These are phyloP conservation scores for Eimeria necatrix DNA, from an alignment of 169 alveolate species.

Conservation along the genomic window DNA sequence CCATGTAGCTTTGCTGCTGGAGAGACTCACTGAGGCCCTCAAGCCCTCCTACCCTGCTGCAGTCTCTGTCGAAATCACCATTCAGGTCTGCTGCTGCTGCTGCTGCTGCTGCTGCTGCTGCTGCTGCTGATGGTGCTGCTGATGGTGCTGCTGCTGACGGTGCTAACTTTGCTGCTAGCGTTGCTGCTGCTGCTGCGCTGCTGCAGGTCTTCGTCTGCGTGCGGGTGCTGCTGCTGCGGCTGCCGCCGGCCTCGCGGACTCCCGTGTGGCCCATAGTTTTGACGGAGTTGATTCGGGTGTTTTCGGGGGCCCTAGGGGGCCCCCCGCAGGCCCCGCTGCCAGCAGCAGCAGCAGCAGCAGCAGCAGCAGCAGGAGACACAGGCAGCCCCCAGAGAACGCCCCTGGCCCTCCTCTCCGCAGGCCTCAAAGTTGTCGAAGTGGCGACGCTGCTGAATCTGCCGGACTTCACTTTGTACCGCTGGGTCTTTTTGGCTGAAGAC, in stretches of 20 bases:
- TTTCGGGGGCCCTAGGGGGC: conserved; percentile 68
- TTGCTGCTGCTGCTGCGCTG: too few species aligned
- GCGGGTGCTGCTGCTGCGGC: conserved; percentile 83
- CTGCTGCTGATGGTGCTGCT: too few species aligned
- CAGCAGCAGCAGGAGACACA: neutral
- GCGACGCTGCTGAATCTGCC: conserved; percentile 85
- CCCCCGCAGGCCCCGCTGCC: neutral
- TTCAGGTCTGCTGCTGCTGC: conserved; percentile 18
- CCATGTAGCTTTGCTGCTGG: conserved; percentile 81
- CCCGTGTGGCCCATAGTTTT: conserved; percentile 87
- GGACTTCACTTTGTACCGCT: conserved; percentile 86
- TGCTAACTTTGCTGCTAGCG: too few species aligned
- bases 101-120: neutral
- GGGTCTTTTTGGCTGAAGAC: conserved; percentile 83
- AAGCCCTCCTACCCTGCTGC: conserved; percentile 67
- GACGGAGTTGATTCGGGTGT: conserved; percentile 84
- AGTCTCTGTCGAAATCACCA: neutral
- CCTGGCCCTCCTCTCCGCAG: conserved; percentile 79
- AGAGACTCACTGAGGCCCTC: conserved; percentile 86
- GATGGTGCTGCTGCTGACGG: too few species aligned
- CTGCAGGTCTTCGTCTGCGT: conserved; percentile 83
- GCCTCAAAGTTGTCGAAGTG: conserved; percentile 85
- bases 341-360: conserved; percentile 17
- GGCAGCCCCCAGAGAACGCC: conserved; percentile 9
- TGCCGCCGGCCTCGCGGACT: conserved; percentile 81